These are phyloP conservation scores for Candida wancherniae DNA, from an alignment of 805 yeast genomes.

Conservation along the genomic window DNA sequence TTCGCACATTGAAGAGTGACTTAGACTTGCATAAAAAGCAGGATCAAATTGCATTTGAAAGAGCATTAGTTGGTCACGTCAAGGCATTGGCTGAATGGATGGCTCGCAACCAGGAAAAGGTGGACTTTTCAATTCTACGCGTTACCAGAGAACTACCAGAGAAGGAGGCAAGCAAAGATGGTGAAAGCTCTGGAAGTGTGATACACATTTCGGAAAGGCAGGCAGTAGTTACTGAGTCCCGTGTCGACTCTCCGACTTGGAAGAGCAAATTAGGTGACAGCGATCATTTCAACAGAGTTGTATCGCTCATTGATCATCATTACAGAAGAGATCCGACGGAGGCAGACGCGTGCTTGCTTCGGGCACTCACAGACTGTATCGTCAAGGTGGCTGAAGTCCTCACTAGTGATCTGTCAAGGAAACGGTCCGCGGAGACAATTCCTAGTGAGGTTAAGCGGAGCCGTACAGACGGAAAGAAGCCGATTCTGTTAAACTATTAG, in stretches of 20 bases:
- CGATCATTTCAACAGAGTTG: constrained; percentile 4
- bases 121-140: constrained; percentile 2
- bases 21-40: constrained; percentile 14
- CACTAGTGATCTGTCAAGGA: constrained; percentile 2
- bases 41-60: constrained; percentile 9
- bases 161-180: too few species aligned
- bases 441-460: constrained; percentile 8
- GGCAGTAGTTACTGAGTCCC: not conserved
- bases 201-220: constrained; percentile 2
- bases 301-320: not conserved
- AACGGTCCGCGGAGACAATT: constrained; percentile 7
- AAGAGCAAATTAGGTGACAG: constrained; percentile 1
- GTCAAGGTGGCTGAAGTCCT: constrained; percentile 2
- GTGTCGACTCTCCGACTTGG: constrained; percentile 4
- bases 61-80: constrained; percentile 9
- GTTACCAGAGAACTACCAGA: too few species aligned
- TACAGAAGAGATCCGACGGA: constrained; percentile 1
- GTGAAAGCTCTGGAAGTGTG: not conserved
- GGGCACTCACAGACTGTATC: constrained; percentile 3
- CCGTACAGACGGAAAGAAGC: constrained; percentile 11
- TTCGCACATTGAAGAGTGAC: constrained; percentile 25
- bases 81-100: constrained; percentile 18
- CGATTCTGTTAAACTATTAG: constrained; percentile 17
- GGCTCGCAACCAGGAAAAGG: constrained; percentile 2
- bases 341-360: not conserved